Percentiles rank a stretch among this genome's conserved stretches.
Evolutionary conservation across 1,284 basidiomycete genomes (phyloP).

Genomic region (Puccinia polysora): DNA sequence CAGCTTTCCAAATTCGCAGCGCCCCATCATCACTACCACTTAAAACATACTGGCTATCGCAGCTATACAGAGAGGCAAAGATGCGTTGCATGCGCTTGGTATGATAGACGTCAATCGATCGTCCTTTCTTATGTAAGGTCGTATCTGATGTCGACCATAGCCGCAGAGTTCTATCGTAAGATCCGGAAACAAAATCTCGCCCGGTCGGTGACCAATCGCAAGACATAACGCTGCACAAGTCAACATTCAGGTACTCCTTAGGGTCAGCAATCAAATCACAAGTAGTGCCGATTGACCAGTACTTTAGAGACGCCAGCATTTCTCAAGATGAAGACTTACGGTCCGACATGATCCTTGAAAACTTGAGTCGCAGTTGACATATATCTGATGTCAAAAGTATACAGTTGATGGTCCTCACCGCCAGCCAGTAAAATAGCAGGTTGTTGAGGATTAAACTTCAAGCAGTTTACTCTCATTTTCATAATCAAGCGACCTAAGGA

Average conservation of each 20-base stretch:
- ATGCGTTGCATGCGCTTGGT: conserved; percentile 94
- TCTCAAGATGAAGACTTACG: conserved; percentile 51
- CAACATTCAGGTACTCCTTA: background rate
- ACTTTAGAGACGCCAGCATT: too few relatives aligned
- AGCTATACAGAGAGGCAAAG: conserved; percentile 66
- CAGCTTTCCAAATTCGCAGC: conserved; percentile 91
- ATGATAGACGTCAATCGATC: conserved; percentile 85
- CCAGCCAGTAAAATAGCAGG: conserved; percentile 86
- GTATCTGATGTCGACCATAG: conserved; percentile 80
- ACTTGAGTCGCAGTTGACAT: conserved; percentile 80
- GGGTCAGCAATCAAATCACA: background rate
- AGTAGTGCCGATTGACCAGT: background rate
- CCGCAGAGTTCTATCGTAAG: conserved; percentile 89
- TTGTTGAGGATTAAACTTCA: conserved; percentile 92
- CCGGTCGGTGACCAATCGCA: conserved; percentile 68
- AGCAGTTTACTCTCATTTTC: conserved; percentile 73
- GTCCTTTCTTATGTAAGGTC: conserved; percentile 56
- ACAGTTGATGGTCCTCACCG: conserved; percentile 96
- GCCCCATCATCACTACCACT: conserved; percentile 96
- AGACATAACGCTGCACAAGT: conserved; percentile 44
- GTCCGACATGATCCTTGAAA: conserved; percentile 95
- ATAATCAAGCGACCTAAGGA: conserved; percentile 85
- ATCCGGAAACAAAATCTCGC: conserved; percentile 89
- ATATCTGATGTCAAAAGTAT: conserved; percentile 93
- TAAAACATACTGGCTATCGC: conserved; percentile 86